Percentiles rank a stretch among this genome's conserved stretches.
These are phyloP conservation scores for Cystofilobasidium capitatum DNA, from an alignment of 768 basidiomycete species.

Conservation along the genomic window DNA sequence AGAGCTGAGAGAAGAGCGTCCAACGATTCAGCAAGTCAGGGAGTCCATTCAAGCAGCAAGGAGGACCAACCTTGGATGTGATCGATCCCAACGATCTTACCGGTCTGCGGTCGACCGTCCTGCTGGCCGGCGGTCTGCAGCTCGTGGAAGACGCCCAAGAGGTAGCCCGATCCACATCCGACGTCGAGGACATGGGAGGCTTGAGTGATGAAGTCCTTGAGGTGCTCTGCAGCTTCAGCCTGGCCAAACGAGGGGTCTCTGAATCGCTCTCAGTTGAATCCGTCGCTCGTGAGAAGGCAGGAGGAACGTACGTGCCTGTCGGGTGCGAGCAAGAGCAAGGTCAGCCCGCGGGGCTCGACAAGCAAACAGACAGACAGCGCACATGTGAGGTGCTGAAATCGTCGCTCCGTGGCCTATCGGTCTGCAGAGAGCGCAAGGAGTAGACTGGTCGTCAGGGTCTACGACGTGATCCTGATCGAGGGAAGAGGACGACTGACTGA, in stretches of 20 bases:
- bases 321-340: neutral
- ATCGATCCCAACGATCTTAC: constrained; percentile 72
- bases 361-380: constrained; percentile 33
- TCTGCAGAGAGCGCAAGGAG: constrained; percentile 43
- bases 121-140: constrained; percentile 46
- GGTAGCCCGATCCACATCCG: constrained; percentile 80
- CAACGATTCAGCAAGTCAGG: neutral
- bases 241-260: constrained; percentile 48
- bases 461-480: neutral
- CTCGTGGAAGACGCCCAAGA: constrained; percentile 68
- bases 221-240: constrained; percentile 70
- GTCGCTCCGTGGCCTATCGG: constrained; percentile 76
- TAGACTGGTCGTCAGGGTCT: neutral
- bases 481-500: constrained; percentile 51
- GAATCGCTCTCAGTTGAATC: neutral
- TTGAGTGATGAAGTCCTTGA: constrained; percentile 60
- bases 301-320: neutral
- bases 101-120: constrained; percentile 43
- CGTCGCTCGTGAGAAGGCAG: no score
- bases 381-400: constrained; percentile 96
- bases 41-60: no score
- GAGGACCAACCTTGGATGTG: constrained; percentile 56
- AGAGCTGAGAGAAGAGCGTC: neutral
- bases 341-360: neutral
- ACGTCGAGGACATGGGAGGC: constrained; percentile 76